Evolutionary conservation across 495 filamentous ascomycete genomes (phyloP).

Genomic region (Penicillium fimorum): DNA sequence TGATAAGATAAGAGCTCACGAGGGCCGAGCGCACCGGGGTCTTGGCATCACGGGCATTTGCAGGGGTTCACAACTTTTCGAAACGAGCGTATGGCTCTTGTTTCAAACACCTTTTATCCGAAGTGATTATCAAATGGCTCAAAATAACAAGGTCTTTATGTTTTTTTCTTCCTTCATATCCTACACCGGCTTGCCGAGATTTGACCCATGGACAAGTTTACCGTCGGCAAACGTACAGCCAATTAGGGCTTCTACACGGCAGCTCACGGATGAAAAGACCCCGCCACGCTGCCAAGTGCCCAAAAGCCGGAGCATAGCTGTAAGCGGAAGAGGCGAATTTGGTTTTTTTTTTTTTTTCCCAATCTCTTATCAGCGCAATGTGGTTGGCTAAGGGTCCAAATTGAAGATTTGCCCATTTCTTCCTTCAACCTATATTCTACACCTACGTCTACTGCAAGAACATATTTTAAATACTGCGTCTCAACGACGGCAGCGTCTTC

Average conservation of each 20-base stretch:
- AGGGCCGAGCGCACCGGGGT: constrained; percentile 9
- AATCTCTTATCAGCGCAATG: constrained; percentile 20
- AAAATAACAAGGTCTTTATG: background rate
- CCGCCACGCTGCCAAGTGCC: constrained; percentile 28
- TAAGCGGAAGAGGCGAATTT: constrained; percentile 14
- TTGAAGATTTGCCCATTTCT: constrained; percentile 13
- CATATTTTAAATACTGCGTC: constrained; percentile 14
- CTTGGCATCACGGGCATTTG: constrained; percentile 3
- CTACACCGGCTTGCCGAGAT: constrained; percentile 22
- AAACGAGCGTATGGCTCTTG: background rate
- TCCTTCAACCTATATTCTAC: background rate
- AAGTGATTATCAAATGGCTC: background rate
- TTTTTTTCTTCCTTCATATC: constrained; percentile 4
- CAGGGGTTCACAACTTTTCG: background rate
- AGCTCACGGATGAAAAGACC: background rate
- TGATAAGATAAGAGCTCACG: constrained; percentile 19
- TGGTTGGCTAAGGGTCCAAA: constrained; percentile 25
- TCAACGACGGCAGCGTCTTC: constrained; percentile 4
- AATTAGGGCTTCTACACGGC: constrained; percentile 6
- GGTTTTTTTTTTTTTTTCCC: constrained; percentile 14
- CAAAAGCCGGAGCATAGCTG: constrained; percentile 13
- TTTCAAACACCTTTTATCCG: background rate
- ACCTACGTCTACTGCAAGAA: constrained; percentile 8
- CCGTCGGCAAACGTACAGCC: constrained; percentile 20
- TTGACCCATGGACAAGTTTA: constrained; percentile 7